These are phyloP conservation scores for Lichtheimia corymbifera DNA, from an alignment of 371 early-diverging fungal genomes.

Conservation along the genomic window DNA sequence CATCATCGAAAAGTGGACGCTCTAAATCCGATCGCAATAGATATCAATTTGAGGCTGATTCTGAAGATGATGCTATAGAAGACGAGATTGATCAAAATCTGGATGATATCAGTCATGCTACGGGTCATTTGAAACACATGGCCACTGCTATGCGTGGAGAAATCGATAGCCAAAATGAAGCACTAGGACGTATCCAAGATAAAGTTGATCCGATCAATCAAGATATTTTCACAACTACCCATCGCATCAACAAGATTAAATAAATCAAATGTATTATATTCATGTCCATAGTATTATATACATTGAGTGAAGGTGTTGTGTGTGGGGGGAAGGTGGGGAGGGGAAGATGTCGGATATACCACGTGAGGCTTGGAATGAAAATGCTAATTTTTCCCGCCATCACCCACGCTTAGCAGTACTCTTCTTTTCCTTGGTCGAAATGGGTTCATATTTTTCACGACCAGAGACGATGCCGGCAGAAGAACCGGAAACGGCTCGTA, in stretches of 20 bases:
- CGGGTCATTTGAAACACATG: constrained; percentile 70
- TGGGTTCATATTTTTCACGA: too few relatives aligned
- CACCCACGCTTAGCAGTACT: too few relatives aligned
- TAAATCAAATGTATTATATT: not conserved
- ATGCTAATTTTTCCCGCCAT: too few relatives aligned
- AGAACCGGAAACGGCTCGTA: too few relatives aligned
- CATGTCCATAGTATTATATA: too few relatives aligned
- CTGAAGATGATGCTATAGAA: constrained; percentile 71
- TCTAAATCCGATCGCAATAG: constrained; percentile 59
- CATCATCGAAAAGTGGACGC: constrained; percentile 9
- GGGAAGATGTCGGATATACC: too few relatives aligned
- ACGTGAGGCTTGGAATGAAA: too few relatives aligned
- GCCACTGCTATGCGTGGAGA: constrained; percentile 72
- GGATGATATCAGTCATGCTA: constrained; percentile 60
- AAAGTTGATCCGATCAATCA: constrained; percentile 48
- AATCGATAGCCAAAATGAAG: constrained; percentile 66
- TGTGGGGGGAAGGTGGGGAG: too few relatives aligned
- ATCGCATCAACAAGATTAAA: constrained; percentile 44
- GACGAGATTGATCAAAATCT: constrained; percentile 81
- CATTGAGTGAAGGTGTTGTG: too few relatives aligned
- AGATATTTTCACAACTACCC: constrained; percentile 39
- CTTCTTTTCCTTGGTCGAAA: too few relatives aligned
- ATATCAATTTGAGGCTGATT: constrained; percentile 65
- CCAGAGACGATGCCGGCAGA: too few relatives aligned
- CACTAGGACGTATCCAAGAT: constrained; percentile 24